A percentile compares a stretch with the other conserved stretches of the same genome.
These are phyloP conservation scores for Aspergillus unguis DNA, from an alignment of 2,329 filamentous ascomycete species.

Conservation along the genomic window DNA sequence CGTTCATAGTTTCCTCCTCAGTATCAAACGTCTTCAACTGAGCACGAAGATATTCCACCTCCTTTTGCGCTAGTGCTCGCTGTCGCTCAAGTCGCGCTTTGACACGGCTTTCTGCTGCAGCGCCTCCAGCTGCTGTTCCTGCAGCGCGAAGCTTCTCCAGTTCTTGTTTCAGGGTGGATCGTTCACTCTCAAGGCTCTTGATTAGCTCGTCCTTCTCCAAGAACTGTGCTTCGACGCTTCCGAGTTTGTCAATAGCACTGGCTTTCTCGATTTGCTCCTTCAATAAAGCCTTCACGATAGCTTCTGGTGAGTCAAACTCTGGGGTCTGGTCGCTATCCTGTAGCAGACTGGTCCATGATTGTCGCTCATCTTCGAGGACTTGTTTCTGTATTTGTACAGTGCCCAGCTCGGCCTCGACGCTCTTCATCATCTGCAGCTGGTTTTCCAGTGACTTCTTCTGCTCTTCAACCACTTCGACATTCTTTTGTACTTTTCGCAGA, in stretches of 20 bases:
- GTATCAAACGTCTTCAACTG: conserved; percentile 85
- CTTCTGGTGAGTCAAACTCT: conserved; percentile 85
- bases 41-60: conserved; percentile 88
- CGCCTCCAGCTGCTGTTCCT: conserved; percentile 36
- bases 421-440: conserved; percentile 70
- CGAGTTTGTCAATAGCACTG: conserved; percentile 75
- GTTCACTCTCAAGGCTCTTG: conserved; percentile 68
- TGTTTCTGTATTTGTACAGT: conserved; percentile 81
- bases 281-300: conserved; percentile 77
- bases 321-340: conserved; percentile 62
- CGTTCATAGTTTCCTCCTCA: conserved; percentile 81
- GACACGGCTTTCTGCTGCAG: conserved; percentile 61
- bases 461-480: conserved; percentile 91
- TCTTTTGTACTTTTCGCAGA: conserved; percentile 74
- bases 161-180: conserved; percentile 61
- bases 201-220: conserved; percentile 73
- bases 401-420: conserved; percentile 69
- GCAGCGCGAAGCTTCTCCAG: conserved; percentile 65
- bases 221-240: conserved; percentile 73
- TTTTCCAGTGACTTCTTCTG: conserved; percentile 82
- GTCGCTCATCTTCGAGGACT: conserved; percentile 80
- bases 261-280: conserved; percentile 77
- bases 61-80: conserved; percentile 78
- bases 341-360: conserved; percentile 82
- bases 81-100: conserved; percentile 79